Base-by-base conservation (phyloP, 306 rosid genomes). In the Fragaria ananassa region DNA sequence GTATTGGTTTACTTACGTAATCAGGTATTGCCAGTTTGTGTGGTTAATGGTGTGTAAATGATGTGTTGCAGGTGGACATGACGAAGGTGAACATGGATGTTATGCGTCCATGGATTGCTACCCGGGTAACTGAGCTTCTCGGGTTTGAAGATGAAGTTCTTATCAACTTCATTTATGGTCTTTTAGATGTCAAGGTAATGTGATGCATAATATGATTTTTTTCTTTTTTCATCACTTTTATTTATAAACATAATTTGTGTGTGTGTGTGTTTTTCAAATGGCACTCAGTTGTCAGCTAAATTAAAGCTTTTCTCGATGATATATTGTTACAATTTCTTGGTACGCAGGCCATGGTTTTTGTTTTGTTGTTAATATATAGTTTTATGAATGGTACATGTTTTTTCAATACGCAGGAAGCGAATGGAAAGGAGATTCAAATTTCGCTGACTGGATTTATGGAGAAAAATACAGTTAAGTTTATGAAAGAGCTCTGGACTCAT, bases 101-200 rank as follows among this genome's bases (percentile, higher is more conserved):
- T 12, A 86, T 96, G 70, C 89, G 76, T 75, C 99, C 99, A 2
- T 96, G 99, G 99, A 88, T 96, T 71, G 91, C 99, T 29, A 85
- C 74, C 67, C 86, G 92, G 83, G 99, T 87, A 65, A 96, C 99
- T 0, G 98, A 96, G 82, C 91, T 96, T 82, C 92, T 96, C 5
- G 99, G 99, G 25, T 96, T 96, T 25, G 99, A 96, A 80, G 99
- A 96, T 61, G 99, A 96, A 87, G 99, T 96, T 76, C 98, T 96
- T 56, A 96, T 96, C 76, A 96, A 92, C 90, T 96, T 96, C 44
- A 96, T 96, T 60, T 90, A 96, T 58, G 71, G 97, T 78, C 99
- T 92, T 85, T 84, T 96, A 83, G 99, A 92, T 77, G 93, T 85
- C 0, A 96, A 92, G 98, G 99, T 96, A 86, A n/a, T 77, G 39